Percentiles rank a stretch among this genome's conserved stretches.
These are phyloP conservation scores for Parasitella parasitica DNA, from an alignment of 371 early-diverging fungal species.

Conservation along the genomic window DNA sequence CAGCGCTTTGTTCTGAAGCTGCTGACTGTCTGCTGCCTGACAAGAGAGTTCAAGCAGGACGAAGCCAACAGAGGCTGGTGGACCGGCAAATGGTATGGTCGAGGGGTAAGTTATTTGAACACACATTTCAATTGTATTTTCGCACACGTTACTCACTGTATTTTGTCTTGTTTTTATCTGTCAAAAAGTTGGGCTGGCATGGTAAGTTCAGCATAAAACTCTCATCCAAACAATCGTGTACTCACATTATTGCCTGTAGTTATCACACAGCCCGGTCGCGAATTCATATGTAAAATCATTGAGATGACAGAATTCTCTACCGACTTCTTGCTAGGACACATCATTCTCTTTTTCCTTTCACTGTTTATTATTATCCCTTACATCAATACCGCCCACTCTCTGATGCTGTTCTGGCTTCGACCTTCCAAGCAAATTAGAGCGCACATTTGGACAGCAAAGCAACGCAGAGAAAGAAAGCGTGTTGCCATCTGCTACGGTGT, in stretches of 20 bases:
- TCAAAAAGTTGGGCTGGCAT: slow-evolving; percentile 55
- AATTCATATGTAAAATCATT: slow-evolving; percentile 82
- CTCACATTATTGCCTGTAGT: slow-evolving; percentile 28
- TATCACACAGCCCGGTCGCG: slow-evolving; percentile 73
- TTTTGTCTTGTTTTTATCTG: not conserved
- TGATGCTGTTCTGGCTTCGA: slow-evolving; percentile 84
- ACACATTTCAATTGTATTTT: too few relatives aligned
- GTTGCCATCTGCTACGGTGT: slow-evolving; percentile 69
- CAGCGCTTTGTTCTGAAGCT: slow-evolving; percentile 73
- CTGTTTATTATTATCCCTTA: slow-evolving; percentile 73
- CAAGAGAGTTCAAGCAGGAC: slow-evolving; percentile 83
- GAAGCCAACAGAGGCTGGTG: slow-evolving; percentile 87
- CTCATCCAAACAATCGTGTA: not conserved
- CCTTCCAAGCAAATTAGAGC: slow-evolving; percentile 78
- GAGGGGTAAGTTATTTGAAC: slow-evolving; percentile 65
- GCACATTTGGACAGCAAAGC: slow-evolving; percentile 75
- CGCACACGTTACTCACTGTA: not conserved
- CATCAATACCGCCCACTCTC: slow-evolving; percentile 78
- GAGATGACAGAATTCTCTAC: slow-evolving; percentile 84
- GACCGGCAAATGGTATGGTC: slow-evolving; percentile 87
- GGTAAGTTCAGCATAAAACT: slow-evolving; percentile 19
- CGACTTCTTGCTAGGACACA: slow-evolving; percentile 76
- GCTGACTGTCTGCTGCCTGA: slow-evolving; percentile 68
- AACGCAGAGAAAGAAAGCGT: slow-evolving; percentile 57
- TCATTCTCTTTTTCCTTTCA: slow-evolving; percentile 71